A percentile compares a stretch with the other conserved stretches of the same genome.
Conservation (phyloP, 805 yeast species). For the Candida suzukii region DNA sequence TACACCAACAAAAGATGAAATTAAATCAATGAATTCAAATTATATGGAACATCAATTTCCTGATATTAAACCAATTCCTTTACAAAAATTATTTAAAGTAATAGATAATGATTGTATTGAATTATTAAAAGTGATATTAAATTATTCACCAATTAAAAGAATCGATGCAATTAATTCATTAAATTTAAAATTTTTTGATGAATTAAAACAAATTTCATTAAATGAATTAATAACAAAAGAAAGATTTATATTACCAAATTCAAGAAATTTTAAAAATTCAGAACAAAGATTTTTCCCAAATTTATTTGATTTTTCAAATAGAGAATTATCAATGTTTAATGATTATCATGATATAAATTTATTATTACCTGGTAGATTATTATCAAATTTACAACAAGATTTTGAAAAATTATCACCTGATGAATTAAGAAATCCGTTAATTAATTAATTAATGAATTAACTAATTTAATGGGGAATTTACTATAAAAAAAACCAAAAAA, state of each 20-base stretch:
- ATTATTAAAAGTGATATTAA: conserved; percentile 48
- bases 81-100: conserved; percentile 57
- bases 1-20: conserved; percentile 89
- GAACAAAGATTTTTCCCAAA: background rate
- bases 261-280: conserved; percentile 26
- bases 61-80: conserved; percentile 68
- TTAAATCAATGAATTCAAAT: conserved; percentile 90
- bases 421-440: conserved; percentile 24
- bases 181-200: conserved; percentile 48
- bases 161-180: conserved; percentile 50
- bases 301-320: conserved; percentile 42
- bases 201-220: too few species aligned
- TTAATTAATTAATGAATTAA: conserved; percentile 5
- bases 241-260: conserved; percentile 21
- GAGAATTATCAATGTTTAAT: conserved; percentile 38
- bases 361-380: conserved; percentile 34
- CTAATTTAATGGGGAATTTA: too few species aligned
- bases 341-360: conserved; percentile 13
- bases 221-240: background rate
- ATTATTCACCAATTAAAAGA: conserved; percentile 65
- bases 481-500: too few species aligned
- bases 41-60: conserved; percentile 98
- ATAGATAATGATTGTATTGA: conserved; percentile 46
- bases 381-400: conserved; percentile 9
- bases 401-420: conserved; percentile 30